These are phyloP conservation scores for Chaetoceros muelleri DNA, from an alignment of 108 stramenopile species.

Conservation along the genomic window DNA sequence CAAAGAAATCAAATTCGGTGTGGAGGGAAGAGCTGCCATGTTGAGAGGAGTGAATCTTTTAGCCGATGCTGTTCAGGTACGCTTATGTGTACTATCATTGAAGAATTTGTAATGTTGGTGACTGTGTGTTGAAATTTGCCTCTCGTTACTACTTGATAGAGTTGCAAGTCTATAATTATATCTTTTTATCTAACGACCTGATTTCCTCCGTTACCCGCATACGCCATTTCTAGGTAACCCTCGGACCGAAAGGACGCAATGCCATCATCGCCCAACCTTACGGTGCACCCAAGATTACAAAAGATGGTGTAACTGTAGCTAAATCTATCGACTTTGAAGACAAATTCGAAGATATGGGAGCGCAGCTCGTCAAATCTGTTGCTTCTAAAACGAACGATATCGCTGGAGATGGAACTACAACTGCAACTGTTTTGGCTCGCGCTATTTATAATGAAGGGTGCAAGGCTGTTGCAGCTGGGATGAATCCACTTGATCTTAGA, in stretches of 20 bases:
- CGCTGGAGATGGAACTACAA: slow-evolving; percentile 99
- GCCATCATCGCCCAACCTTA: slow-evolving; percentile 98
- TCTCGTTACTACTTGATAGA: too few relatives aligned
- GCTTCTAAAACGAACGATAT: slow-evolving; percentile 98
- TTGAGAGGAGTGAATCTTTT: slow-evolving; percentile 89
- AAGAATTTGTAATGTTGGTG: too few relatives aligned
- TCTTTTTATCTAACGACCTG: not conserved
- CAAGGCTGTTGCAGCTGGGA: slow-evolving; percentile 98
- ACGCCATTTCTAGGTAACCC: slow-evolving; percentile 71
- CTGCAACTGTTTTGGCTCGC: slow-evolving; percentile 96
- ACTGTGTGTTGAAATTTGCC: too few relatives aligned
- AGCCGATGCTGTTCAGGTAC: slow-evolving; percentile 98
- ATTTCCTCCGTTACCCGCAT: slow-evolving; percentile 2
- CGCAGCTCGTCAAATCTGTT: slow-evolving; percentile 88
- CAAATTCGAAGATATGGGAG: slow-evolving; percentile 99
- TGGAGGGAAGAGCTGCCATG: slow-evolving; percentile 95
- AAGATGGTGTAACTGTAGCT: slow-evolving; percentile 99
- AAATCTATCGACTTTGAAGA: slow-evolving; percentile 99
- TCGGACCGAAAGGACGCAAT: slow-evolving; percentile 99
- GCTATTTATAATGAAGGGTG: slow-evolving; percentile 98
- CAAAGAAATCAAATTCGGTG: slow-evolving; percentile 89
- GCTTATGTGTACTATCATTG: too few relatives aligned
- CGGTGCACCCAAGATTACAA: slow-evolving; percentile 99
- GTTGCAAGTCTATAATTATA: too few relatives aligned
- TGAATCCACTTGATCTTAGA: slow-evolving; percentile 97